These are phyloP conservation scores for Chrysosporium keratinophilum DNA, from an alignment of 2,329 filamentous ascomycete species.

Conservation along the genomic window DNA sequence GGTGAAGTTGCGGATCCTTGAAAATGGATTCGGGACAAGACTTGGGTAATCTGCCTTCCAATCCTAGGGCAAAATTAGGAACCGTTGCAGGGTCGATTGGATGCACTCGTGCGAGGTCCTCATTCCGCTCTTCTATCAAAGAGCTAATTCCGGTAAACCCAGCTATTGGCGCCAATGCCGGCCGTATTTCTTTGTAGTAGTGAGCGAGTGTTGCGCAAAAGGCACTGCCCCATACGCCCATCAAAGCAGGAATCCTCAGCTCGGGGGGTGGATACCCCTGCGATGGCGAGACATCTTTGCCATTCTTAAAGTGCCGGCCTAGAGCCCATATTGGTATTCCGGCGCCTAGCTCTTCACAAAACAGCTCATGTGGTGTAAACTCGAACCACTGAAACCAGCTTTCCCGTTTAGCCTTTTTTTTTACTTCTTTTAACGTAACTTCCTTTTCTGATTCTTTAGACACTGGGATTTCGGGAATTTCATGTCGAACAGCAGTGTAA, in stretches of 20 bases:
- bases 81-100: conserved; percentile 86
- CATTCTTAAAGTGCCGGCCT: conserved; percentile 68
- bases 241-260: conserved; percentile 66
- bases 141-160: conserved; percentile 70
- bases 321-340: conserved; percentile 94
- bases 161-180: conserved; percentile 61
- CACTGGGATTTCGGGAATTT: conserved; percentile 59
- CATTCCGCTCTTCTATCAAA: conserved; percentile 69
- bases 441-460: conserved; percentile 37
- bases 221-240: conserved; percentile 94
- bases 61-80: conserved; percentile 77
- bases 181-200: conserved; percentile 90
- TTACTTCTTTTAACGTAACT: conserved; percentile 34
- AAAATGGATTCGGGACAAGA: conserved; percentile 72
- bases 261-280: conserved; percentile 68
- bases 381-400: conserved; percentile 99
- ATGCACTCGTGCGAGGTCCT: conserved; percentile 82
- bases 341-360: conserved; percentile 81
- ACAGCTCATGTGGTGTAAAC: conserved; percentile 87
- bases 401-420: conserved; percentile 47
- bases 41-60: conserved; percentile 62
- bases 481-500: conserved; percentile 89
- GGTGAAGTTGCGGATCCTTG: conserved; percentile 58
- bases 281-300: conserved; percentile 55
- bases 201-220: conserved; percentile 94